Conservation (phyloP, 2,329 filamentous ascomycete genomes). For the Trichoderma arundinaceum region DNA sequence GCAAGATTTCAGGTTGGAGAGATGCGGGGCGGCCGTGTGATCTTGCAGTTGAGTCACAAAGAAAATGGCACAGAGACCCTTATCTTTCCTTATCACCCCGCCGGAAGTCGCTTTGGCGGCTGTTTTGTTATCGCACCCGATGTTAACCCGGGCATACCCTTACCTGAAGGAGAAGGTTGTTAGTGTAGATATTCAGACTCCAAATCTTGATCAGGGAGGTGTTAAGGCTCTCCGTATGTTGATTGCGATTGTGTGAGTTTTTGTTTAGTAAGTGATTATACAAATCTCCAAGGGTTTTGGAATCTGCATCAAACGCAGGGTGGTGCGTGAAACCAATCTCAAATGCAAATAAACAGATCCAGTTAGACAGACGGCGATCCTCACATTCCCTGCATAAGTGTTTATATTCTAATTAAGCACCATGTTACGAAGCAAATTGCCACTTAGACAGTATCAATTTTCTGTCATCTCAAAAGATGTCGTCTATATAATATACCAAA, state of each 20-base stretch:
- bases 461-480: background rate
- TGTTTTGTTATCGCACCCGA: slow-evolving; percentile 17
- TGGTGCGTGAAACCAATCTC: background rate
- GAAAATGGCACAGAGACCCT: slow-evolving; percentile 27
- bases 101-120: slow-evolving; percentile 21
- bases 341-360: no score
- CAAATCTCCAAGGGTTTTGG: background rate
- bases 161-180: slow-evolving; percentile 17
- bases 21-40: slow-evolving; percentile 26
- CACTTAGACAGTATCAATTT: background rate
- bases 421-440: background rate
- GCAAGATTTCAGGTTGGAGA: background rate
- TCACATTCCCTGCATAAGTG: background rate
- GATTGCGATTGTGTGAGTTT: background rate
- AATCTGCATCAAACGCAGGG: background rate
- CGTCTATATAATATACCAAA: no score
- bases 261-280: background rate
- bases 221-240: background rate
- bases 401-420: background rate
- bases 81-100: slow-evolving; percentile 32
- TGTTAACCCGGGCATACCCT: slow-evolving; percentile 12
- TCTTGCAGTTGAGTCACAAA: slow-evolving; percentile 29
- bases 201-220: slow-evolving; percentile 10
- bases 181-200: background rate
- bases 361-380: no score